phyloP scores from a whole-genome alignment of 208 protist species.

The Crithidia sp. region DNA sequence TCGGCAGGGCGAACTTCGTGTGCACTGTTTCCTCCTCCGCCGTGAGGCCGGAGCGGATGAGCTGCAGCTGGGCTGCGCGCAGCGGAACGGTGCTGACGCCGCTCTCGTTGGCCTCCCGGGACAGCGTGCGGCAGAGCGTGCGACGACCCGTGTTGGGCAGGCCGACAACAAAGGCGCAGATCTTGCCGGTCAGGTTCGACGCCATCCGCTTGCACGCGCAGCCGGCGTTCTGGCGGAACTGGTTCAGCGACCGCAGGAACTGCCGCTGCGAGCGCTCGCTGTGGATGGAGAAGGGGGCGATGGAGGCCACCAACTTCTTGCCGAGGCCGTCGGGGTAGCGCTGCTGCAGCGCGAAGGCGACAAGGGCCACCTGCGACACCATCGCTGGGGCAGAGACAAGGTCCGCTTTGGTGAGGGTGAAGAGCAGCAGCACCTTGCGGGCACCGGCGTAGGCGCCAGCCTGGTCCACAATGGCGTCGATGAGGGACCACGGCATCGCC shows the following conservation, averaged over 20 bases:
- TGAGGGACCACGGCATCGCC: conserved; percentile 77
- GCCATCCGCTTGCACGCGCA: conserved; percentile 55
- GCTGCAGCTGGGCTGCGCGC: conserved; percentile 76
- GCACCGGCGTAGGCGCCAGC: conserved; percentile 53
- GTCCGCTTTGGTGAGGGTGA: conserved; percentile 83
- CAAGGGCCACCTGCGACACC: conserved; percentile 76
- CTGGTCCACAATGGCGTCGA: conserved; percentile 81
- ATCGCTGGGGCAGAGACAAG: conserved; percentile 75
- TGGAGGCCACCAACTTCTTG: conserved; percentile 43
- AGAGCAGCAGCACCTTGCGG: conserved; percentile 74
- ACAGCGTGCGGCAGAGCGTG: conserved; percentile 67
- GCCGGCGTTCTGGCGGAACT: conserved; percentile 66
- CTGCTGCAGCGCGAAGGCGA: conserved; percentile 60
- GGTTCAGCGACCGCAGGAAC: conserved; percentile 66
- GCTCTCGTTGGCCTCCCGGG: conserved; percentile 46
- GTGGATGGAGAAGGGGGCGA: conserved; percentile 70
- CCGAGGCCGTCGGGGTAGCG: conserved; percentile 61
- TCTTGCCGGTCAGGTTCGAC: conserved; percentile 76
- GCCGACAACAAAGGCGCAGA: conserved; percentile 83
- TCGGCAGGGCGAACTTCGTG: conserved; percentile 78
- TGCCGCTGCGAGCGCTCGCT: conserved; percentile 64
- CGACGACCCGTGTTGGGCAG: conserved; percentile 82
- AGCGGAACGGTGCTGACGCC: conserved; percentile 74
- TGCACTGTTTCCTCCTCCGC: conserved; percentile 43
- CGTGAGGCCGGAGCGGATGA: conserved; percentile 44